Evolutionary conservation across 75 land plant species (phyloP).

Genomic region (Cunninghamia lanceolata): DNA sequence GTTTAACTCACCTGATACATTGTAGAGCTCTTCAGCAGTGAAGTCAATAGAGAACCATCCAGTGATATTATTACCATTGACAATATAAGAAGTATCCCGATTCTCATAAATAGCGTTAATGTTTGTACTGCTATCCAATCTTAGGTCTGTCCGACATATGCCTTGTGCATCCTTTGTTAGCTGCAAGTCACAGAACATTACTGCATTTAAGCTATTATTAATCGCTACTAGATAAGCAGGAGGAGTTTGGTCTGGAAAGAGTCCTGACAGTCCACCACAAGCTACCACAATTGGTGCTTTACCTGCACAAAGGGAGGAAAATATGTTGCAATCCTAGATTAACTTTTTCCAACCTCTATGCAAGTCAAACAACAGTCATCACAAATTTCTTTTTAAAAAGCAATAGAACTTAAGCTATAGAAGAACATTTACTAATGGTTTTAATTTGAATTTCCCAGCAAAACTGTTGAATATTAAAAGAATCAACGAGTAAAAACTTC

Average conservation of each 20-base stretch:
- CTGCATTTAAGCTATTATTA: slow-evolving; percentile 22
- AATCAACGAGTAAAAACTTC: not conserved
- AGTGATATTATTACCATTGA: slow-evolving; percentile 48
- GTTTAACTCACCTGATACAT: slow-evolving; percentile 25
- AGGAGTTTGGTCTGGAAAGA: slow-evolving; percentile 75
- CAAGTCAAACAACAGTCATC: not conserved
- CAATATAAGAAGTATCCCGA: slow-evolving; percentile 29
- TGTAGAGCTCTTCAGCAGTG: slow-evolving; percentile 25
- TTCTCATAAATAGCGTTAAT: slow-evolving; percentile 23
- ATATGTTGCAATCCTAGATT: not conserved
- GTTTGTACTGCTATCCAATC: slow-evolving; percentile 42
- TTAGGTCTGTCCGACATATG: slow-evolving; percentile 62
- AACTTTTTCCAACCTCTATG: not conserved
- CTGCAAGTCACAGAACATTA: slow-evolving; percentile 77
- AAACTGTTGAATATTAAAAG: not conserved
- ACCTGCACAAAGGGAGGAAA: slow-evolving; percentile 47
- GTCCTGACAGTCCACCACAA: slow-evolving; percentile 76
- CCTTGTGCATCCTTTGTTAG: slow-evolving; percentile 69
- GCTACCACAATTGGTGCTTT: slow-evolving; percentile 62
- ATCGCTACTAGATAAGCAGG: slow-evolving; percentile 38
- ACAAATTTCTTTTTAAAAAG: not conserved
- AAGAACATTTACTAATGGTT: not conserved
- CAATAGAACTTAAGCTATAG: not conserved
- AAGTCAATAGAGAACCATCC: slow-evolving; percentile 81
- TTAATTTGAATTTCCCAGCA: not conserved